A percentile compares a stretch with the other conserved stretches of the same genome.
Conservation (phyloP, 2,329 filamentous ascomycete species). For the Apiospora rasikravindrae region DNA sequence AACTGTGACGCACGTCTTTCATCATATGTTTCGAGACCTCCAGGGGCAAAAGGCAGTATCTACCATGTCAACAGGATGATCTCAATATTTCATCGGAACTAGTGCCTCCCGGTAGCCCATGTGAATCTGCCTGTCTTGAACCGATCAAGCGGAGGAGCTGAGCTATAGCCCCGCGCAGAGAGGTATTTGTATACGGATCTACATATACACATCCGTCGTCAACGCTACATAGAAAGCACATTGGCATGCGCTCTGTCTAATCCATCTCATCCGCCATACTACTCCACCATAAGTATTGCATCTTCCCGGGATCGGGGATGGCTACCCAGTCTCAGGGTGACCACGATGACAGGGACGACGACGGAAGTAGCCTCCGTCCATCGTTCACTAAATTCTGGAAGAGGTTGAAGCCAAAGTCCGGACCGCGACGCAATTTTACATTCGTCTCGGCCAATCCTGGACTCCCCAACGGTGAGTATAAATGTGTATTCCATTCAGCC, state of each 20-base stretch:
- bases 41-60: not conserved
- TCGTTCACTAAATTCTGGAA: slow-evolving; percentile 25
- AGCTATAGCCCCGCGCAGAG: not conserved
- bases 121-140: not conserved
- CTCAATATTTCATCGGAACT: not conserved
- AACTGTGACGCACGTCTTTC: not conserved
- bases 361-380: not conserved
- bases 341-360: not conserved
- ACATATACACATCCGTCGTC: not conserved
- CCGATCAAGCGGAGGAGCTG: not conserved
- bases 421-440: slow-evolving; percentile 5
- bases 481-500: not conserved
- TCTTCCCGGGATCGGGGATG: not conserved
- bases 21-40: not conserved
- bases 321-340: not conserved
- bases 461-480: not conserved
- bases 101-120: too few species aligned
- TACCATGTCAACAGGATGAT: not conserved
- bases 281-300: not conserved
- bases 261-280: not conserved
- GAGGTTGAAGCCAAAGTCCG: slow-evolving; percentile 18
- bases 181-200: too few species aligned
- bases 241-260: not conserved
- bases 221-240: not conserved
- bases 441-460: slow-evolving; percentile 14